A percentile compares a stretch with the other conserved stretches of the same genome.
These are phyloP conservation scores for Radiomyces spectabilis DNA, from an alignment of 192 early-diverging fungal species.

Conservation along the genomic window DNA sequence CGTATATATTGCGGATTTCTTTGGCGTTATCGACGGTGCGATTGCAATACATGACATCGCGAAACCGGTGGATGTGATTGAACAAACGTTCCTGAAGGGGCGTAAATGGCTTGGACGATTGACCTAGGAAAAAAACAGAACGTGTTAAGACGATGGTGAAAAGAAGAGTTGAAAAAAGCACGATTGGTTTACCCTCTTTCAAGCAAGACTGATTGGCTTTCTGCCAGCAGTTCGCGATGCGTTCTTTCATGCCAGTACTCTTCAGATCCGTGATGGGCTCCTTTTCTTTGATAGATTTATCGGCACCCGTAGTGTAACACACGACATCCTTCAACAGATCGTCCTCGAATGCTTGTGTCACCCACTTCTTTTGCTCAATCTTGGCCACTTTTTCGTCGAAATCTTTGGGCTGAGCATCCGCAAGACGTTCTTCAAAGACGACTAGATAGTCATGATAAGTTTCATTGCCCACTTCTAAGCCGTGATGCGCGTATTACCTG, in stretches of 20 bases:
- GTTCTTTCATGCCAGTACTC: slow-evolving; percentile 19
- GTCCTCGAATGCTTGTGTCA: slow-evolving; percentile 14
- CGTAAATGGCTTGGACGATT: slow-evolving; percentile 32
- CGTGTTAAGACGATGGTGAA: not conserved
- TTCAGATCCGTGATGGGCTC: slow-evolving; percentile 11
- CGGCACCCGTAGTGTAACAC: not conserved
- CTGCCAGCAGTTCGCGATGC: slow-evolving; percentile 13
- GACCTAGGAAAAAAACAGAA: not conserved
- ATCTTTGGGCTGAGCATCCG: slow-evolving; percentile 15
- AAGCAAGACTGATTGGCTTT: slow-evolving; percentile 9
- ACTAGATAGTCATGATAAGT: not conserved
- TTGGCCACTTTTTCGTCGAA: slow-evolving; percentile 23
- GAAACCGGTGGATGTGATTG: slow-evolving; percentile 61
- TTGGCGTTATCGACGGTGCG: slow-evolving; percentile 51
- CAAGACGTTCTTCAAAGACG: slow-evolving; percentile 31
- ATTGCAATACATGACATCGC: slow-evolving; percentile 68
- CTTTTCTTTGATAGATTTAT: not conserved
- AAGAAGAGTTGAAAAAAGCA: not conserved
- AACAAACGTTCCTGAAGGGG: slow-evolving; percentile 54
- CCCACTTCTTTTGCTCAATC: slow-evolving; percentile 37
- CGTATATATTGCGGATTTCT: slow-evolving; percentile 65
- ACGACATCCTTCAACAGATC: slow-evolving; percentile 23
- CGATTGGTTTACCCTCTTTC: not conserved
- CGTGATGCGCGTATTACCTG: not conserved
- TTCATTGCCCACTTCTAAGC: not conserved